Percentiles rank a stretch among this genome's conserved stretches.
Conservation (phyloP, 805 yeast genomes). For the Myxozyma nipponensis region DNA sequence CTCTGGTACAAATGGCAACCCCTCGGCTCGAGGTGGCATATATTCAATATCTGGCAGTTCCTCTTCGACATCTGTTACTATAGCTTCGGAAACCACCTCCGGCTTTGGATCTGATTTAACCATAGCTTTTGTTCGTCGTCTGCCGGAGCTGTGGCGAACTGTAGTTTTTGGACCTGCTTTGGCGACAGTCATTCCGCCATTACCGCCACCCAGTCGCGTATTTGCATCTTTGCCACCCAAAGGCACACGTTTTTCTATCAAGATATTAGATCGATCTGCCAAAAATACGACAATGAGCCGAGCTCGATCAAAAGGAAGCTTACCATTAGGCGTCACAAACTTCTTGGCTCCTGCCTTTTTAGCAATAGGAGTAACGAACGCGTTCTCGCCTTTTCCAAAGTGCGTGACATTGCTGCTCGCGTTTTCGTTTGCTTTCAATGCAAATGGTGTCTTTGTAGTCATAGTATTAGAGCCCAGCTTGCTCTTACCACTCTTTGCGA, state of each 20-base stretch:
- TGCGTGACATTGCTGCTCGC: background rate
- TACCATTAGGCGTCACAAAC: constrained; percentile 23
- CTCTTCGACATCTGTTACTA: constrained; percentile 1
- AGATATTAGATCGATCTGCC: background rate
- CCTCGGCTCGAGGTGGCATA: constrained; percentile 23
- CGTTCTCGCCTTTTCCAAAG: constrained; percentile 4
- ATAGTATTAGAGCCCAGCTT: constrained; percentile 1
- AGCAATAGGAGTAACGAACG: constrained; percentile 1
- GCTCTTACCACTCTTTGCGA: constrained; percentile 1
- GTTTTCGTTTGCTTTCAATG: constrained; percentile 17
- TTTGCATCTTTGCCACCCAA: constrained; percentile 31
- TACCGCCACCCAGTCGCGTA: constrained; percentile 5
- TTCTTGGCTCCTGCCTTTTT: constrained; percentile 3
- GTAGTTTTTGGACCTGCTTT: background rate
- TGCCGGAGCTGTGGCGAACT: background rate
- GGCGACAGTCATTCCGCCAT: background rate
- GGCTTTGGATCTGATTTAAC: background rate
- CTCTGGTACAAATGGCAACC: constrained; percentile 20
- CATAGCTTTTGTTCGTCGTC: constrained; percentile 1
- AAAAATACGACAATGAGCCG: too few species aligned
- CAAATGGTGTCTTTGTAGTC: constrained; percentile 15
- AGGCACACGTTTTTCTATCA: constrained; percentile 23
- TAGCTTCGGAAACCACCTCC: background rate
- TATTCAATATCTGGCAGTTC: constrained; percentile 24
- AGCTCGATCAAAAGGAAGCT: background rate